These are phyloP conservation scores for Cardamine occulta DNA, from an alignment of 345 rosid species.

Conservation along the genomic window DNA sequence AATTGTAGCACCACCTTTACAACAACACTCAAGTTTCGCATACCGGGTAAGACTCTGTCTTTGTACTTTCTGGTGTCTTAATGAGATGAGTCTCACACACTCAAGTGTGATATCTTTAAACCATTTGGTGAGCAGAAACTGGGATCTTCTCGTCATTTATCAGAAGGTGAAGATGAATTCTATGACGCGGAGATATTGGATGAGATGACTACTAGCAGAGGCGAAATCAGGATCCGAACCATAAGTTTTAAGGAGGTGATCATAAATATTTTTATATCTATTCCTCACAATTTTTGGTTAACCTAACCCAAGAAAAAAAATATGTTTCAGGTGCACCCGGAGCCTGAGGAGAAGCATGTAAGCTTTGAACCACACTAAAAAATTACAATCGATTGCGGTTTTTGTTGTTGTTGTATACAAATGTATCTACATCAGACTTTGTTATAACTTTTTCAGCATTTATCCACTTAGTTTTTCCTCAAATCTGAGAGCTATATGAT, in stretches of 20 bases:
- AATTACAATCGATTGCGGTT: background rate
- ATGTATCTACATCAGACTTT: background rate
- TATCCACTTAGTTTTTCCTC: background rate
- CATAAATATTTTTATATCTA: background rate
- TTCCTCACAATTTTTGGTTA: background rate
- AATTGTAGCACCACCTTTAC: constrained; percentile 45
- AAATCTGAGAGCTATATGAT: background rate
- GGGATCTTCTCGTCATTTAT: constrained; percentile 41
- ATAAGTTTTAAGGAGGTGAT: constrained; percentile 59
- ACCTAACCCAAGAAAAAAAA: background rate
- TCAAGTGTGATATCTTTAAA: background rate
- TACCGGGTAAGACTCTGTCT: constrained; percentile 21
- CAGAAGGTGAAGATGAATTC: constrained; percentile 48
- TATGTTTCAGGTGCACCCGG: constrained; percentile 29
- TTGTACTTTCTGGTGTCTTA: background rate
- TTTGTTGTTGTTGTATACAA: constrained; percentile 20
- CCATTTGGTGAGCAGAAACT: constrained; percentile 32
- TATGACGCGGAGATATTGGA: constrained; percentile 72
- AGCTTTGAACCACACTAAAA: constrained; percentile 27
- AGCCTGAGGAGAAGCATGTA: constrained; percentile 32
- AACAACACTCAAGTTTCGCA: constrained; percentile 39
- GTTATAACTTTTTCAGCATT: constrained; percentile 13
- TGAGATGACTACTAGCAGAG: constrained; percentile 79
- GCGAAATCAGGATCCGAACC: constrained; percentile 68
- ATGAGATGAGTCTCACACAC: constrained; percentile 7